Percentiles rank a stretch among this genome's conserved stretches.
Conservation (phyloP, 768 basidiomycete genomes). For the Mycena filopes region DNA sequence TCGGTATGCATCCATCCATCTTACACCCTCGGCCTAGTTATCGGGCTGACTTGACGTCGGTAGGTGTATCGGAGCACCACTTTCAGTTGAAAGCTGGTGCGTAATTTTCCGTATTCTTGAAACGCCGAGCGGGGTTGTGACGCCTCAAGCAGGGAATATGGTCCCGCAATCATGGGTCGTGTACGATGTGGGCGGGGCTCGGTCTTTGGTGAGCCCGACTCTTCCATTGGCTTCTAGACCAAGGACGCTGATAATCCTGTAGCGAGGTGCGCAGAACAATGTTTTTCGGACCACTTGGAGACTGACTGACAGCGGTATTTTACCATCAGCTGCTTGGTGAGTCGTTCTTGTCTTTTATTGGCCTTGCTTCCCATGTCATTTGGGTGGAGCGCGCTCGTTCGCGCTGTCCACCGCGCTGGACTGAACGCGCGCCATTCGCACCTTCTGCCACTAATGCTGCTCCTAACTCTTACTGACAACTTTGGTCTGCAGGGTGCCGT, state of each 20-base stretch:
- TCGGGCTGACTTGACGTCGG: background rate
- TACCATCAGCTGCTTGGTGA: constrained; percentile 41
- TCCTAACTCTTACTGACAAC: background rate
- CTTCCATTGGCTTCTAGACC: background rate
- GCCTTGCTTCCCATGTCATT: background rate
- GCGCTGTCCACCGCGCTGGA: no score
- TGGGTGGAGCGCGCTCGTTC: no score
- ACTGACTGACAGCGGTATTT: constrained; percentile 1
- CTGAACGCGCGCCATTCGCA: no score
- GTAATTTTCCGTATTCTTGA: background rate
- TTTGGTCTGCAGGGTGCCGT: constrained; percentile 42
- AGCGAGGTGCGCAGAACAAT: constrained; percentile 46
- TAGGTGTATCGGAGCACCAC: constrained; percentile 66
- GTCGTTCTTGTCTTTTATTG: constrained; percentile 28
- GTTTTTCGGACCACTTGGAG: background rate
- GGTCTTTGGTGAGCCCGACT: constrained; percentile 42
- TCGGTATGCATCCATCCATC: constrained; percentile 30
- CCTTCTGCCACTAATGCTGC: no score
- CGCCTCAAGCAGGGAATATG: constrained; percentile 31
- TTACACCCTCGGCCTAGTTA: no score
- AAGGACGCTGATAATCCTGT: background rate
- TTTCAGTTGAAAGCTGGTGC: constrained; percentile 57
- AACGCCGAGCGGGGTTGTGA: background rate
- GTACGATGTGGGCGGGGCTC: constrained; percentile 64
- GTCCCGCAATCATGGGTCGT: constrained; percentile 42